Evolutionary conservation across 176 grass and related monocot genomes (phyloP).

Genomic region (Avena eriantha): DNA sequence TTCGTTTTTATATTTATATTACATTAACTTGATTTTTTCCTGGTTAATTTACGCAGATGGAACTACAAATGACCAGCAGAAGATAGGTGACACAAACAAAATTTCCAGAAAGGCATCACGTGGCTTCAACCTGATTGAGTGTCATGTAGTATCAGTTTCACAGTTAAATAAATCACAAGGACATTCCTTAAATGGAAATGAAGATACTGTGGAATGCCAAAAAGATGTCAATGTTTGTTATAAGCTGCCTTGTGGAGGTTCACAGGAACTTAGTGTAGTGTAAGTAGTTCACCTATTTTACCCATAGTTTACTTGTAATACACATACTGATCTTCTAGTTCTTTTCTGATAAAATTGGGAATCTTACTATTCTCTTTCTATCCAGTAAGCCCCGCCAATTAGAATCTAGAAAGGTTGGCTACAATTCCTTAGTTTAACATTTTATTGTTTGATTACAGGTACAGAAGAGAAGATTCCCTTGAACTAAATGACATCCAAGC

Average conservation of each 20-base stretch:
- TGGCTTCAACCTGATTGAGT: constrained; percentile 86
- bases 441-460: constrained; percentile 57
- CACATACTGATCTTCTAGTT: neutral
- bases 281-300: constrained; percentile 51
- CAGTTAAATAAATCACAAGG: constrained; percentile 40
- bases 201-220: constrained; percentile 36
- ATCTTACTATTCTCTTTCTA: constrained; percentile 29
- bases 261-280: constrained; percentile 65
- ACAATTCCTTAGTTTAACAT: constrained; percentile 37
- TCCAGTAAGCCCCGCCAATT: constrained; percentile 27
- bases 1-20: constrained; percentile 1
- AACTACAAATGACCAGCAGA: constrained; percentile 36
- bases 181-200: constrained; percentile 43
- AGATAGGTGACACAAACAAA: constrained; percentile 43
- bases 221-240: constrained; percentile 64
- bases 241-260: constrained; percentile 54
- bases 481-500: constrained; percentile 77
- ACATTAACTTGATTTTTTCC: neutral
- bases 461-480: constrained; percentile 80
- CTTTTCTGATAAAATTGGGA: constrained; percentile 19
- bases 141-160: constrained; percentile 48
- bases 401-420: constrained; percentile 29
- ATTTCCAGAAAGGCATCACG: constrained; percentile 73
- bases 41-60: constrained; percentile 33
- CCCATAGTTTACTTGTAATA: neutral